These are phyloP conservation scores for Auxenochlorella protothecoides DNA, from an alignment of 139 green algal genomes.

Conservation along the genomic window DNA sequence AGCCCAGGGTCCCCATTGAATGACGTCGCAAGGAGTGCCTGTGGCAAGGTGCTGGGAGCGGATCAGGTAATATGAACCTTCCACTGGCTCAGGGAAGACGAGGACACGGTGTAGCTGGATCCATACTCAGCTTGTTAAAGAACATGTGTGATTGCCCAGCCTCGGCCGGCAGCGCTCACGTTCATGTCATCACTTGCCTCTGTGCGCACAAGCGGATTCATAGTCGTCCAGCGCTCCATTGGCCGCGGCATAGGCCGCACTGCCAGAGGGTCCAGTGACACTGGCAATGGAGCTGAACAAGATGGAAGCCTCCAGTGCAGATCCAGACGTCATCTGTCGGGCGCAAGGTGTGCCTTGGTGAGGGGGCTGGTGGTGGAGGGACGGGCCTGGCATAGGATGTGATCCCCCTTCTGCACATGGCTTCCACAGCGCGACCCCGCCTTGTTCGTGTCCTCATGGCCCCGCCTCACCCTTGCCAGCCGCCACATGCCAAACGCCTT, in stretches of 20 bases:
- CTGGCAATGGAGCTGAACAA: constrained; percentile 44
- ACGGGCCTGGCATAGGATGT: constrained; percentile 28
- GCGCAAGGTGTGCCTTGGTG: constrained; percentile 13
- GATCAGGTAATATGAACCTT: too few relatives aligned
- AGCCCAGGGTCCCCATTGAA: constrained; percentile 51
- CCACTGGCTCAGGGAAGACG: not conserved
- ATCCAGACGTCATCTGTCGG: too few relatives aligned
- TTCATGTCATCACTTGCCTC: too few relatives aligned
- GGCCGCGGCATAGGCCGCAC: constrained; percentile 26
- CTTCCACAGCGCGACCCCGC: too few relatives aligned
- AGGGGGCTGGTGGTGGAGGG: constrained; percentile 1
- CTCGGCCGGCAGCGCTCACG: not conserved
- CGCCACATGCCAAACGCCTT: too few relatives aligned
- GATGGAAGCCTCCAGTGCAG: too few relatives aligned
- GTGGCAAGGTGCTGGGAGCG: too few relatives aligned
- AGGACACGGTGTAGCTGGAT: not conserved
- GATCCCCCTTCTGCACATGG: constrained; percentile 31
- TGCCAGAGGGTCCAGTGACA: constrained; percentile 28
- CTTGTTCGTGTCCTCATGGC: constrained; percentile 17
- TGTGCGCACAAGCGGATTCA: not conserved
- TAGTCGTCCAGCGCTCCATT: constrained; percentile 30
- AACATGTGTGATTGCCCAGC: not conserved
- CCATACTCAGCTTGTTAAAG: not conserved
- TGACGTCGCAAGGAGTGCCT: constrained; percentile 16
- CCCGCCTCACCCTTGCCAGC: not conserved